Conservation (phyloP, 768 basidiomycete species). For the Tricholoma terreum region DNA sequence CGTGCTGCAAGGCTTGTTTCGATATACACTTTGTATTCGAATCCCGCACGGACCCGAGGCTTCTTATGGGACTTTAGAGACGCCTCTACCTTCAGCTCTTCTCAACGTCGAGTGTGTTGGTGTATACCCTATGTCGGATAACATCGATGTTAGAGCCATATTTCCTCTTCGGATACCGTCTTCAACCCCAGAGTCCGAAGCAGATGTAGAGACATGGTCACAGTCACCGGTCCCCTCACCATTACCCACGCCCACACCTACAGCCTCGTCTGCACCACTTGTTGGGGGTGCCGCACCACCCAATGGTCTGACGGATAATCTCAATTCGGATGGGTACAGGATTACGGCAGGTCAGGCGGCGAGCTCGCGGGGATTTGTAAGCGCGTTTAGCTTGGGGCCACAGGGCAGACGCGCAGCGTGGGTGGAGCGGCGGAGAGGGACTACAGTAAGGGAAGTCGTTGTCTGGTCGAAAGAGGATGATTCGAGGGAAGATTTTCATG, state of each 20-base stretch:
- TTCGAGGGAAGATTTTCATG: conserved; percentile 6
- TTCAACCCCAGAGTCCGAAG: background rate
- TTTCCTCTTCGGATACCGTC: conserved; percentile 4
- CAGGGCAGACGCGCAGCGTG: conserved; percentile 53
- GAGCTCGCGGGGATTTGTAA: conserved; percentile 45
- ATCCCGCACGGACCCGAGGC: conserved; percentile 3
- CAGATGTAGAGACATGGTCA: background rate
- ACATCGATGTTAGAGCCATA: conserved; percentile 6
- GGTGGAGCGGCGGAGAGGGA: conserved; percentile 48
- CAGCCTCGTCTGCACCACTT: background rate
- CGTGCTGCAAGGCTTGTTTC: conserved; percentile 48
- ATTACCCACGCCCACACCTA: conserved; percentile 16
- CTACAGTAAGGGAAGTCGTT: conserved; percentile 40
- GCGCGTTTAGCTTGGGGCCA: conserved; percentile 44
- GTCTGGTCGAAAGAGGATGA: conserved; percentile 31
- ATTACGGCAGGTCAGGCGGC: background rate
- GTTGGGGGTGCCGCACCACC: background rate
- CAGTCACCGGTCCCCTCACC: conserved; percentile 6
- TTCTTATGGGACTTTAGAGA: conserved; percentile 12
- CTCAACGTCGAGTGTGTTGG: conserved; percentile 43
- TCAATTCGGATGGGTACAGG: background rate
- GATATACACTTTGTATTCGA: conserved; percentile 36
- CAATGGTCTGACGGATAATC: background rate
- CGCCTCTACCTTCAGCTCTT: conserved; percentile 11
- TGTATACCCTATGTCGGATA: conserved; percentile 39